A percentile compares a stretch with the other conserved stretches of the same genome.
These are phyloP conservation scores for Carpinus fangiana DNA, from an alignment of 306 rosid genomes.

Conservation along the genomic window DNA sequence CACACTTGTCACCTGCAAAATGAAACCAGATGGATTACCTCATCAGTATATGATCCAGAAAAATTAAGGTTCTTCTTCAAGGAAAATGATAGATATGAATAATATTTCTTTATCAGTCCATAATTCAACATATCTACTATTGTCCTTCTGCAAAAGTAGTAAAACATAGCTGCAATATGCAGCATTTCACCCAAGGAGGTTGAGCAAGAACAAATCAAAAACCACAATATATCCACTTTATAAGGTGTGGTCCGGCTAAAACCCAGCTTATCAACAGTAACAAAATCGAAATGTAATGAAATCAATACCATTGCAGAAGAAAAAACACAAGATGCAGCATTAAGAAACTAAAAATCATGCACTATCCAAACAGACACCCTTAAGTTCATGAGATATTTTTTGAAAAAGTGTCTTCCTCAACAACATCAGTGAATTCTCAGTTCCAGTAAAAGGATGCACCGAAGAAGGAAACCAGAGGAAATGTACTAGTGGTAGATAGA, in stretches of 20 bases:
- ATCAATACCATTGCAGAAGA: too few relatives aligned
- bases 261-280: background rate
- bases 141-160: background rate
- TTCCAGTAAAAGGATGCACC: background rate
- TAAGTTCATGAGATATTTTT: background rate
- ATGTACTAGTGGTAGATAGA: background rate
- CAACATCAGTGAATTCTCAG: background rate
- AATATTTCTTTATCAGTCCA: background rate
- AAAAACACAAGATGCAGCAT: background rate
- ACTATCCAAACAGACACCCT: background rate
- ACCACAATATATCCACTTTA: background rate
- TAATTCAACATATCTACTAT: background rate
- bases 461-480: background rate
- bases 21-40: conserved; percentile 4
- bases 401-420: background rate
- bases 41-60: conserved; percentile 5
- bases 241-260: background rate
- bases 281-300: background rate
- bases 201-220: background rate
- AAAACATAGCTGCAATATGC: background rate
- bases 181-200: background rate
- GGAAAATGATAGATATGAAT: background rate
- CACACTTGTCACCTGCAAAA: conserved; percentile 83
- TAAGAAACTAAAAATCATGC: background rate
- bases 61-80: background rate